A percentile compares a stretch with the other conserved stretches of the same genome.
phyloP scores from a whole-genome alignment of 768 basidiomycete genomes.

The Mycena belliarum region DNA sequence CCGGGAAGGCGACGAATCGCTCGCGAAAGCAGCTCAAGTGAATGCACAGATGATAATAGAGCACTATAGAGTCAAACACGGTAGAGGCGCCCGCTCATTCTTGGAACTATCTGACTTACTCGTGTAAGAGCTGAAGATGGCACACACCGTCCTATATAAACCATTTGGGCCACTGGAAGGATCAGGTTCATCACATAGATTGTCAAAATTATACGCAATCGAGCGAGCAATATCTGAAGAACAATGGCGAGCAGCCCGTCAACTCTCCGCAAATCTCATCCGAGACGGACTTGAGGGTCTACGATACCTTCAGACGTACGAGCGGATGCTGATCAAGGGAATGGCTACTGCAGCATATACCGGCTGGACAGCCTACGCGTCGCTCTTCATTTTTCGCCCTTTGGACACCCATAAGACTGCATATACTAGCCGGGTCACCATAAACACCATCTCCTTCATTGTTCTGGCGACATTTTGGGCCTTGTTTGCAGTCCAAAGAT shows the following conservation, averaged over 20 bases:
- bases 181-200: slow-evolving; percentile 25
- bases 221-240: slow-evolving; percentile 43
- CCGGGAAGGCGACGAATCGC: slow-evolving; percentile 44
- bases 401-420: slow-evolving; percentile 21
- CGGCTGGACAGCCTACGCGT: slow-evolving; percentile 76
- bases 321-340: slow-evolving; percentile 66
- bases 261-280: slow-evolving; percentile 53
- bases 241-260: slow-evolving; percentile 52
- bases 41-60: slow-evolving; percentile 77
- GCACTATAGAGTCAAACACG: slow-evolving; percentile 76
- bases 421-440: not conserved
- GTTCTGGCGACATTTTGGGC: slow-evolving; percentile 41
- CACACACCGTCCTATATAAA: slow-evolving; percentile 59
- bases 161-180: slow-evolving; percentile 55
- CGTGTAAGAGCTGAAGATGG: slow-evolving; percentile 57
- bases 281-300: slow-evolving; percentile 57
- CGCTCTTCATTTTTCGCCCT: slow-evolving; percentile 56
- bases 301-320: slow-evolving; percentile 84
- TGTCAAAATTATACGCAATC: slow-evolving; percentile 43
- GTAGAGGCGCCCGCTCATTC: slow-evolving; percentile 38
- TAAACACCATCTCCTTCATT: slow-evolving; percentile 25
- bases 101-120: slow-evolving; percentile 36
- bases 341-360: slow-evolving; percentile 74
- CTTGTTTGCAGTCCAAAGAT: slow-evolving; percentile 61
- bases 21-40: slow-evolving; percentile 57